Evolutionary conservation across 768 basidiomycete genomes (phyloP).

Genomic region (Trametes sanguinea): DNA sequence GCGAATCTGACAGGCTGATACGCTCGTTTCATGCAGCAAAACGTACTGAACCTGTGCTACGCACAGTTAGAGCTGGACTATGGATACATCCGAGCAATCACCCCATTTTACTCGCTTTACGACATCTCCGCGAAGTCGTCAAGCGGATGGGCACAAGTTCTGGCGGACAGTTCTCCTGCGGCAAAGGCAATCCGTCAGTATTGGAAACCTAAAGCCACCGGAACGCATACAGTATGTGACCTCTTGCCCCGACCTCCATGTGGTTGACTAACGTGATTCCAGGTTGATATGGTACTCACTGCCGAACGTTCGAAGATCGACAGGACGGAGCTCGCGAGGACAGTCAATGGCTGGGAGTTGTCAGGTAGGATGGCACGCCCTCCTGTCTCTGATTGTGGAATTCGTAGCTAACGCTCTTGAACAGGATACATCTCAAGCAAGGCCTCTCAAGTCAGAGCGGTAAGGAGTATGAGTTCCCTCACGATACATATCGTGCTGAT

Average conservation of each 20-base stretch:
- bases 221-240: constrained; percentile 25
- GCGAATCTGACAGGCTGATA: background rate
- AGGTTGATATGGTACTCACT: constrained; percentile 41
- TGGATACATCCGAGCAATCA: constrained; percentile 45
- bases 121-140: constrained; percentile 36
- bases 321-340: constrained; percentile 37
- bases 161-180: constrained; percentile 34
- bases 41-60: constrained; percentile 46
- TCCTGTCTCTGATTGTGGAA: too few relatives aligned
- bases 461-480: constrained; percentile 14
- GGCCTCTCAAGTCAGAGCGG: constrained; percentile 42
- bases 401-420: background rate
- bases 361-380: constrained; percentile 27
- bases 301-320: constrained; percentile 33
- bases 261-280: background rate
- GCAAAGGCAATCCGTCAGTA: constrained; percentile 36
- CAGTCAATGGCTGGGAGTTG: constrained; percentile 44
- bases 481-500: background rate
- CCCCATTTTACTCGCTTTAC: constrained; percentile 48
- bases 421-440: constrained; percentile 37
- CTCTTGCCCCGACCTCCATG: background rate
- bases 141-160: constrained; percentile 33
- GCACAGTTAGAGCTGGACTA: constrained; percentile 52
- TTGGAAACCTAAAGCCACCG: constrained; percentile 33
- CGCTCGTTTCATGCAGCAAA: constrained; percentile 31